phyloP scores from a whole-genome alignment of 352 stramenopile genomes.

The Globisporangium recalcitrans region DNA sequence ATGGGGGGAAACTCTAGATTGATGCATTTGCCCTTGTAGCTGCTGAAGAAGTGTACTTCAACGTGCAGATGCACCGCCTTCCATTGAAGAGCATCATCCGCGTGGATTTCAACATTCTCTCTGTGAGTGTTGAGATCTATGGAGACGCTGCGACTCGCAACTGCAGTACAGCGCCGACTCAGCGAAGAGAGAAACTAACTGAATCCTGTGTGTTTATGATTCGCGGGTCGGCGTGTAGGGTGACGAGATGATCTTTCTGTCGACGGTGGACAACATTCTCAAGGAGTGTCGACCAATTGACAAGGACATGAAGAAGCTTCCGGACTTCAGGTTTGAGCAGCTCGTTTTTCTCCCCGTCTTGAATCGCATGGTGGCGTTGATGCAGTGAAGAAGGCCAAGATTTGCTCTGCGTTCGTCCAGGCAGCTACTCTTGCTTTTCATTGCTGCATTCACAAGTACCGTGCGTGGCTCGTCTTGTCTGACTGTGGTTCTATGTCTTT shows the following conservation, averaged over 20 bases:
- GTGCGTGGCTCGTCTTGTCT: conserved; percentile 11
- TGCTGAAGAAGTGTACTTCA: conserved; percentile 67
- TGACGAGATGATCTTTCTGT: conserved; percentile 60
- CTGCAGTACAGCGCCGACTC: not conserved
- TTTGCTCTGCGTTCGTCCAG: conserved; percentile 3
- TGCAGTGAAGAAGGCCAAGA: conserved; percentile 12
- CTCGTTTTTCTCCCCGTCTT: conserved; percentile 14
- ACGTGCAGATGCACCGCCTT: conserved; percentile 48
- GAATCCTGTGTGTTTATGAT: not conserved
- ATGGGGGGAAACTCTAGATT: conserved; percentile 33
- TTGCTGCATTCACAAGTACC: conserved; percentile 21
- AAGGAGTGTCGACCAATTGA: conserved; percentile 58
- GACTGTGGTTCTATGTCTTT: conserved; percentile 8
- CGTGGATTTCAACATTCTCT: conserved; percentile 66
- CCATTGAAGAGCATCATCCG: conserved; percentile 45
- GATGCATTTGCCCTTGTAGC: conserved; percentile 54
- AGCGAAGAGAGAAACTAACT: conserved; percentile 9
- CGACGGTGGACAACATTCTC: conserved; percentile 57
- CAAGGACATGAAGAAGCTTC: conserved; percentile 49
- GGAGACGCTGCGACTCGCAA: not conserved
- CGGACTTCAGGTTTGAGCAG: conserved; percentile 53
- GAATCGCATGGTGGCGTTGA: conserved; percentile 14
- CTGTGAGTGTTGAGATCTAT: conserved; percentile 26
- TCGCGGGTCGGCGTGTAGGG: conserved; percentile 31
- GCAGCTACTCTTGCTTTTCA: conserved; percentile 1